Evolutionary conservation across 192 early-diverging fungal genomes (phyloP), one percentile per base, ranked within the genome.

Genomic region (Funneliformis geosporum): DNA sequence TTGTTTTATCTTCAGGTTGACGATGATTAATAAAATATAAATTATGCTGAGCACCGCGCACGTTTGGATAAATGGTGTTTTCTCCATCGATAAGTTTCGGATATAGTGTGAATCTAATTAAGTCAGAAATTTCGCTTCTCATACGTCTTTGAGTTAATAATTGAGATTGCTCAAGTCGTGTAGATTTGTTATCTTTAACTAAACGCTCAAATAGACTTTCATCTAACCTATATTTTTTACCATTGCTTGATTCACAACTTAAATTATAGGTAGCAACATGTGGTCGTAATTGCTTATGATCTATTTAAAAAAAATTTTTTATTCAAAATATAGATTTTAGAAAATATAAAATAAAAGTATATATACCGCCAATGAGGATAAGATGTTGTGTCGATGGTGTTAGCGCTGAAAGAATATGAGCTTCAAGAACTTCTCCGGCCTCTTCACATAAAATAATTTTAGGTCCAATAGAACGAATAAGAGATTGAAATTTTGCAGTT

Each of bases 361-460:
- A 68, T 11, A 42, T 42, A 59, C 88, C 86, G 16, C 89, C 89
- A 61, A 90, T 90, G 8, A 90, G 76, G 50, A 90, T 87, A 21
- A 90, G 39, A 70, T 90, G 89, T 46, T 90, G 87, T 0, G 88
- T 84, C 8, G 86, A 85, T 0, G 73, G 39, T 4, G 85, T 84
- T 0, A 90, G 81, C 0, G 87, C 78, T 0, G 85, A 77, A 8
- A 90, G 62, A 65, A 90, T 87, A 64, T 90, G 89, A 0, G 89
- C 85, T 73, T 90, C 89, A 2, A 90, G 73, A 14, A 90, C 86
- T 75, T 90, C 89, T 16, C 87, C 89, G 0, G 89, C 89, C 77
- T 90, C 89, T 81, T 90, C 89, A 18, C 86, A 88, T 47, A 90
- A 84, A 70, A 90, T 87, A 33, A 90, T 78, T 10, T 79, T 80